Evolutionary conservation across 2,329 filamentous ascomycete genomes (phyloP), one percentile per base, ranked within the genome.

Genomic region (Thelonectria olida): DNA sequence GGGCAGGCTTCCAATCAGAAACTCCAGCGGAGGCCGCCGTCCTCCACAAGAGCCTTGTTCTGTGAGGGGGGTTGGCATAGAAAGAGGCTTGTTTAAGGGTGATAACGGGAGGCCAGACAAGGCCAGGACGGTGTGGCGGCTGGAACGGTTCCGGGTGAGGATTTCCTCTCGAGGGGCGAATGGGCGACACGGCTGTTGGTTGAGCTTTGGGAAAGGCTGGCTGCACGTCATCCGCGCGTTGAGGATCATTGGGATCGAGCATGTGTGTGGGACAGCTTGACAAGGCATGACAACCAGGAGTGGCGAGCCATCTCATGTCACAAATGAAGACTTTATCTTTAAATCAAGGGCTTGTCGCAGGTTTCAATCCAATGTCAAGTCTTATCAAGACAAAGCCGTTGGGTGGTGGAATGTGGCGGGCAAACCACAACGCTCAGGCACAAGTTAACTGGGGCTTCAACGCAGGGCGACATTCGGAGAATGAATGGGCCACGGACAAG

Each of bases 221-320:
- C 59, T 58, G 59, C 59, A 62, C 59, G 59, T 62, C 59, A 62
- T 62, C 28, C 53, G 48, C 54, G 50, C 57, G 52, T 55, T 51
- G 31, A 50, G 52, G 50, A 41, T 51, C 38, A 42, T 31, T 51
- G 51, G 38, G 45, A 27, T 22, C n/a, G 44, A 38, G 50, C 27
- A 19, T 36, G 54, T 28, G 22, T 39, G 56, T 53, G 56, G 57
- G 38, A 34, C n/a, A n/a, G 5, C 31, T 34, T 5, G 31, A 27
- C 17, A 22, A 31, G 42, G 22, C 36, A 44, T 38, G 44, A 42
- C 50, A 34, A 19, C 49, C 17, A 41, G 55, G 49, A 47, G 34
- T 53, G 41, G 31, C 31, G 31, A 34, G 31, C 31, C 31, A 34
- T 6, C 12, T n/a, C n/a, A n/a, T n/a, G n/a, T n/a, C n/a, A n/a